Evolutionary conservation across 345 rosid genomes (phyloP).

Genomic region (Bretschneidera sinensis): DNA sequence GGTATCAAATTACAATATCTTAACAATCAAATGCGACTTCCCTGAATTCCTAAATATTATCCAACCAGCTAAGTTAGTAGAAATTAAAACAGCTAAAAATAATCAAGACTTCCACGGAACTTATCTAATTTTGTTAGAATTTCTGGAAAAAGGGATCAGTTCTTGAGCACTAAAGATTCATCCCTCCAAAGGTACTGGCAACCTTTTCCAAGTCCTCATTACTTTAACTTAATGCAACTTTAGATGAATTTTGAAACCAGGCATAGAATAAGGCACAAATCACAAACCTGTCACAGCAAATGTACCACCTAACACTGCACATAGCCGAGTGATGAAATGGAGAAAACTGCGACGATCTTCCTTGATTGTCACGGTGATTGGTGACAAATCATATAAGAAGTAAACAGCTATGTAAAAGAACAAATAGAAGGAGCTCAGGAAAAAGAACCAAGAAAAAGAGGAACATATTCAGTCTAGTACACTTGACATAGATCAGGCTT

Average conservation of each 20-base stretch:
- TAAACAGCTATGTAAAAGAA: constrained; percentile 61
- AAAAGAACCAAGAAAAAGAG: constrained; percentile 8
- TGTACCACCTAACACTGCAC: constrained; percentile 98
- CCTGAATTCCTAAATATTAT: neutral
- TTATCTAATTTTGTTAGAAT: neutral
- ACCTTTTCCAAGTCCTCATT: neutral
- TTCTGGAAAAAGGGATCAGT: neutral
- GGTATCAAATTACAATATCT: neutral
- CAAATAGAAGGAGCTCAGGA: neutral
- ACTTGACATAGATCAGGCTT: neutral
- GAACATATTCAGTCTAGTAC: neutral
- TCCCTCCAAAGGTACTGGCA: neutral
- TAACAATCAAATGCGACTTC: neutral
- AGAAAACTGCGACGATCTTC: constrained; percentile 92
- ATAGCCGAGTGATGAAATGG: constrained; percentile 91
- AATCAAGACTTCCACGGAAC: neutral
- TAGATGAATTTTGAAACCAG: neutral
- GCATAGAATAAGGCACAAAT: constrained; percentile 30
- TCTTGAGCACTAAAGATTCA: neutral
- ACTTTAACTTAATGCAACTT: neutral
- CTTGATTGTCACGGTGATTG: constrained; percentile 91
- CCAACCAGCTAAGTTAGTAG: too few species aligned
- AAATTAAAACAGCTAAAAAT: neutral
- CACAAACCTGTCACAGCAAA: constrained; percentile 91
- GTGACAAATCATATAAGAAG: constrained; percentile 94